A percentile compares a stretch with the other conserved stretches of the same genome.
Conservation (phyloP, 2,329 filamentous ascomycete genomes). For the Mollisia scopiformis region DNA sequence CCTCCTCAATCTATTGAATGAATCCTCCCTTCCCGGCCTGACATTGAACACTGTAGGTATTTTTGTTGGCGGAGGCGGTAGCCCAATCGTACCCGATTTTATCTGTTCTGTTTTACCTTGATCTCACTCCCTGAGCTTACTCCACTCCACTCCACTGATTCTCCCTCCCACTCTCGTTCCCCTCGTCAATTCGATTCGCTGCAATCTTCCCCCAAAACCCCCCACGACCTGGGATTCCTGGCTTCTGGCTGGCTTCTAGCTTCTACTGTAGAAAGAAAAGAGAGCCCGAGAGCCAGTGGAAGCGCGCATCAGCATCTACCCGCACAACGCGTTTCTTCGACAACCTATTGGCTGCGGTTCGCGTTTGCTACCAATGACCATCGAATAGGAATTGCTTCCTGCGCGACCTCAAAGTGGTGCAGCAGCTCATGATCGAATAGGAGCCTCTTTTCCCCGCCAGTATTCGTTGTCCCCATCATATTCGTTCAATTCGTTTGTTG, state of each 20-base stretch:
- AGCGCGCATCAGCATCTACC: conserved; percentile 10
- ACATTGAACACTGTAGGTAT: not conserved
- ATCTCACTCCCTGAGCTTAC: not conserved
- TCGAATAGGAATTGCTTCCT: not conserved
- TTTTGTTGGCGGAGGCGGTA: not conserved
- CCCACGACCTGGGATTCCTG: no score
- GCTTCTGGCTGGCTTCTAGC: not conserved
- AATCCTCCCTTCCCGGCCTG: not conserved
- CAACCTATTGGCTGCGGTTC: conserved; percentile 3
- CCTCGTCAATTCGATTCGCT: not conserved
- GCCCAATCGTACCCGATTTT: conserved; percentile 1
- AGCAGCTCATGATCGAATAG: not conserved
- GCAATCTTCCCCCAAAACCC: not conserved
- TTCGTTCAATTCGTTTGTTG: not conserved
- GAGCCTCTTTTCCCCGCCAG: not conserved
- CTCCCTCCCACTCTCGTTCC: no score
- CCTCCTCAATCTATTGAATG: not conserved
- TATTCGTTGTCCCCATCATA: not conserved
- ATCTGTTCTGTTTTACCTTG: no score
- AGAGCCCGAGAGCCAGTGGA: not conserved
- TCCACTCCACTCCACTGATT: no score
- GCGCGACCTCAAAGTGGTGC: not conserved
- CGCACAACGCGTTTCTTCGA: conserved; percentile 2
- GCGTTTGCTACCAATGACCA: not conserved
- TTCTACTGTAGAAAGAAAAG: not conserved